These are phyloP conservation scores for Colletotrichum coccodes DNA, from an alignment of 2,329 filamentous ascomycete species.

Conservation along the genomic window DNA sequence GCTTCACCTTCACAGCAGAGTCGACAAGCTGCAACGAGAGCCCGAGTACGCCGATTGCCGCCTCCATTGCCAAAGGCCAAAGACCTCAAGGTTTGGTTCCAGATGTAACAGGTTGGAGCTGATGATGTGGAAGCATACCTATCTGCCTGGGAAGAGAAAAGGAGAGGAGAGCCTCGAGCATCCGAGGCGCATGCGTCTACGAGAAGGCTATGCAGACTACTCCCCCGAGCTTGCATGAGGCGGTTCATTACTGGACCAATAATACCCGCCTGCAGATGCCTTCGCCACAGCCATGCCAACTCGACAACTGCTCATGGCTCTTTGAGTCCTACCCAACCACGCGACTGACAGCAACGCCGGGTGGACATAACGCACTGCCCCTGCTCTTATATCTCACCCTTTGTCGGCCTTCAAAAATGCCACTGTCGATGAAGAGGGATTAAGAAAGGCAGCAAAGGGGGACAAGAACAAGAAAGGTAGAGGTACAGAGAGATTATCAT, in stretches of 20 bases:
- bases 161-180: background rate
- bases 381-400: too few species aligned
- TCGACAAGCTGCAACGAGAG: conserved; percentile 18
- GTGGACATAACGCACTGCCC: too few species aligned
- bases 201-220: background rate
- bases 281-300: background rate
- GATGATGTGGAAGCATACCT: background rate
- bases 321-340: background rate
- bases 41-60: conserved; percentile 21
- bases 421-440: too few species aligned
- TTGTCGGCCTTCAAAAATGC: too few species aligned
- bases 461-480: too few species aligned
- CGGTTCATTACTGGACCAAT: background rate
- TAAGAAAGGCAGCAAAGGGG: too few species aligned
- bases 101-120: background rate
- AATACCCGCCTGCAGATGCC: background rate
- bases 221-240: background rate
- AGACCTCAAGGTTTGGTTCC: background rate
- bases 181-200: background rate
- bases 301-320: background rate
- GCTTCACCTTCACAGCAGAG: conserved; percentile 58
- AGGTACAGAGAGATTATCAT: too few species aligned
- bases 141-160: background rate
- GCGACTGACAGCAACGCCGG: too few species aligned
- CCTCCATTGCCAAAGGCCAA: conserved; percentile 1